These are phyloP conservation scores for Trametes cingulata DNA, from an alignment of 768 basidiomycete genomes.

Conservation along the genomic window DNA sequence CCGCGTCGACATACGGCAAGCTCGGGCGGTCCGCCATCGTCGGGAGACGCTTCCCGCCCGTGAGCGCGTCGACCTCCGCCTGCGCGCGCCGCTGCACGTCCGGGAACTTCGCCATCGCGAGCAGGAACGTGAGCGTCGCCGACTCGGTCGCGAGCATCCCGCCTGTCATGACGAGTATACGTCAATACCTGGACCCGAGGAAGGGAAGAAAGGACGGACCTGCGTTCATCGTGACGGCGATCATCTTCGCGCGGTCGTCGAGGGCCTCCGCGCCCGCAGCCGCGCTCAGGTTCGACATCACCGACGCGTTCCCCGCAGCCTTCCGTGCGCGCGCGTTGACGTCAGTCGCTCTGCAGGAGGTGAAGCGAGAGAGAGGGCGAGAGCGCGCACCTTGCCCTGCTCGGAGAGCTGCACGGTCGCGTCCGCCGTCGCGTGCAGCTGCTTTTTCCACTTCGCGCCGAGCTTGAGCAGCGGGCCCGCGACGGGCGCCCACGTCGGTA, in stretches of 20 bases:
- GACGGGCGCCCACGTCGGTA: conserved; percentile 14
- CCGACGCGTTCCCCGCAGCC: conserved; percentile 11
- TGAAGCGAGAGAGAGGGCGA: background rate
- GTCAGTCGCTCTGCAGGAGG: background rate
- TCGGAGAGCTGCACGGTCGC: conserved; percentile 16
- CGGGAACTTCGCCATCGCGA: conserved; percentile 24
- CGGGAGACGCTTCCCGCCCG: conserved; percentile 17
- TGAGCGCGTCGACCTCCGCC: conserved; percentile 23
- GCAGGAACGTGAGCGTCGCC: conserved; percentile 23
- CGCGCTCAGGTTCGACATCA: conserved; percentile 13
- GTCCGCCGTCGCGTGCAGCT: conserved; percentile 21
- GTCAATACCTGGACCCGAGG: background rate
- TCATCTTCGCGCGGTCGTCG: conserved; percentile 20
- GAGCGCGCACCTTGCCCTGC: conserved; percentile 7
- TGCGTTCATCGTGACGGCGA: conserved; percentile 25
- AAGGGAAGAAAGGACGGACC: conserved; percentile 6
- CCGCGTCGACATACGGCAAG: conserved; percentile 22
- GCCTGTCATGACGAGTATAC: background rate
- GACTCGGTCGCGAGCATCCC: conserved; percentile 24
- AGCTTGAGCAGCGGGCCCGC: conserved; percentile 14
- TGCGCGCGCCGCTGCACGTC: conserved; percentile 24
- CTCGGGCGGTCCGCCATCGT: conserved; percentile 18
- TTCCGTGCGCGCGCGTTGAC: background rate
- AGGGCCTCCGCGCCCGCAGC: conserved; percentile 8
- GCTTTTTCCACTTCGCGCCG: conserved; percentile 17